A percentile compares a stretch with the other conserved stretches of the same genome.
phyloP scores from a whole-genome alignment of 129 eudicot genomes.

The Pittosporum tobira region DNA sequence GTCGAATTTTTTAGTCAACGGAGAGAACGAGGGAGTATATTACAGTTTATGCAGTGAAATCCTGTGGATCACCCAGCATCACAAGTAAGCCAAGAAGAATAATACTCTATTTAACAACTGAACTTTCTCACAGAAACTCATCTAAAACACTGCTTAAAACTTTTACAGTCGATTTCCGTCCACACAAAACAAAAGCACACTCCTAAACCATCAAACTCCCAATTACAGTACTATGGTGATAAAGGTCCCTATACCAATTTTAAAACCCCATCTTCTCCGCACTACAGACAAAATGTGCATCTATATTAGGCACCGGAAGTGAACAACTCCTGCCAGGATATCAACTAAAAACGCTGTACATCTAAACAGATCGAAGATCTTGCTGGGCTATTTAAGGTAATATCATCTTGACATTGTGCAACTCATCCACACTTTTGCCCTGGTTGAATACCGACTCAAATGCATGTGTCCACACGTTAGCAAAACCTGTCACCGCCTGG shows the following conservation, averaged over 20 bases:
- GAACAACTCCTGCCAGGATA: background rate
- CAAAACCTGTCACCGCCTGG: constrained; percentile 90
- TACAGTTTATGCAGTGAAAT: no score
- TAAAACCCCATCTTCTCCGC: background rate
- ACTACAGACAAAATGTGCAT: constrained; percentile 2
- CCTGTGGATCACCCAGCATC: no score
- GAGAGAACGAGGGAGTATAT: no score
- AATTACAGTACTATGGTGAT: background rate
- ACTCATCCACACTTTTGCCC: constrained; percentile 42
- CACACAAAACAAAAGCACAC: background rate
- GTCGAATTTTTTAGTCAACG: no score
- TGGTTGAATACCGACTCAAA: constrained; percentile 80
- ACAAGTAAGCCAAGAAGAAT: no score
- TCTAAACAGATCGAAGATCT: background rate
- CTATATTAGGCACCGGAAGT: background rate
- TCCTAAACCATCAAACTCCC: background rate
- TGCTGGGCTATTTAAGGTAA: constrained; percentile 25
- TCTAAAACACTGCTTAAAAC: no score
- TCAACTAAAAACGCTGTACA: constrained; percentile 4
- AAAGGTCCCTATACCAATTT: background rate
- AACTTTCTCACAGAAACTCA: background rate
- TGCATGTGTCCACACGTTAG: constrained; percentile 76
- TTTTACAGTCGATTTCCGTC: background rate
- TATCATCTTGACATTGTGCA: constrained; percentile 55
- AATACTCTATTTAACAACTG: background rate